phyloP scores from a whole-genome alignment of 257 asterid species.

The Nicotiana sylvestris region DNA sequence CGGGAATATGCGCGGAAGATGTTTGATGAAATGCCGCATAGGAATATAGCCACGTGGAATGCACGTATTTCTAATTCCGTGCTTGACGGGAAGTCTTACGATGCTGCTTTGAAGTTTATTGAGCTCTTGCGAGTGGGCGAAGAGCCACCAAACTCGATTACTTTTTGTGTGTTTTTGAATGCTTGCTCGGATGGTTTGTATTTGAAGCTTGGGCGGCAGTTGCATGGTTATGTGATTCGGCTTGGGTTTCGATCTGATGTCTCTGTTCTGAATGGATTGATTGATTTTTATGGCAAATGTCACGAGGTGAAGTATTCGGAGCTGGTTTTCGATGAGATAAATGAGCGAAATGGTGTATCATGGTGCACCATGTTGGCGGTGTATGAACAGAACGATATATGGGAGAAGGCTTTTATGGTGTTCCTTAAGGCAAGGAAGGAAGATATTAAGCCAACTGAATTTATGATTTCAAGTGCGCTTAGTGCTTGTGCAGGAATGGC shows the following conservation, averaged over 20 bases:
- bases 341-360: conserved; percentile 53
- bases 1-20: conserved; percentile 41
- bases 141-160: conserved; percentile 60
- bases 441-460: conserved; percentile 51
- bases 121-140: conserved; percentile 38
- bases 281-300: conserved; percentile 85
- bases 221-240: conserved; percentile 60
- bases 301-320: conserved; percentile 40
- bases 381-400: conserved; percentile 71
- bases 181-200: conserved; percentile 64
- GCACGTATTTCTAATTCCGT: conserved; percentile 69
- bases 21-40: conserved; percentile 73
- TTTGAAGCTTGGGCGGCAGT: conserved; percentile 52
- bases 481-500: conserved; percentile 88
- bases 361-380: conserved; percentile 85
- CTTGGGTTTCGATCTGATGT: conserved; percentile 52
- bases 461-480: conserved; percentile 71
- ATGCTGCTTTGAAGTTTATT: conserved; percentile 47
- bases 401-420: conserved; percentile 54
- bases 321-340: conserved; percentile 47
- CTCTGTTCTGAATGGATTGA: conserved; percentile 62
- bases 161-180: conserved; percentile 73
- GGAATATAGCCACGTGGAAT: conserved; percentile 82
- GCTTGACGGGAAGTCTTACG: conserved; percentile 39
- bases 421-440: conserved; percentile 48